Conservation (phyloP, 202 grass and related monocot species). For the Eragrostis tef region DNA sequence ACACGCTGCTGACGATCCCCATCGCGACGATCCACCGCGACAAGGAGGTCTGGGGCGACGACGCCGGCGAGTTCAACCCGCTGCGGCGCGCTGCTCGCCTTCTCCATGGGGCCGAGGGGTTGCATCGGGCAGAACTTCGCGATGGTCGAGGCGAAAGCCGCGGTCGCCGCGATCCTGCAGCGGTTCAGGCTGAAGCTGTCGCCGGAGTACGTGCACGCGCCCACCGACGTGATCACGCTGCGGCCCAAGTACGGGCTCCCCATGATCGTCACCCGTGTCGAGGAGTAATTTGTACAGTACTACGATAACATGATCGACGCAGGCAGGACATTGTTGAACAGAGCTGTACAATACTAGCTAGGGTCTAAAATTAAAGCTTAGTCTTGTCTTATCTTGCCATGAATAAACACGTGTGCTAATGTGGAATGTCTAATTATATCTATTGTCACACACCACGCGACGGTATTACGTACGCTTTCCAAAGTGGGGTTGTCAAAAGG, state of each 20-base stretch:
- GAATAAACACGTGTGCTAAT: too few relatives aligned
- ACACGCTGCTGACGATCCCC: constrained; percentile 31
- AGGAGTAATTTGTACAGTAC: not conserved
- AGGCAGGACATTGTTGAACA: too few relatives aligned
- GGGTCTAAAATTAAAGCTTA: too few relatives aligned
- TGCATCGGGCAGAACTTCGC: constrained; percentile 68
- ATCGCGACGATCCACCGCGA: constrained; percentile 50
- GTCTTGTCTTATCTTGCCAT: too few relatives aligned
- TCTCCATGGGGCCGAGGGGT: constrained; percentile 53
- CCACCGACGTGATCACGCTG: constrained; percentile 46
- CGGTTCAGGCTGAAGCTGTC: constrained; percentile 48
- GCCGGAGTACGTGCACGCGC: constrained; percentile 58
- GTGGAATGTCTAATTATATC: too few relatives aligned
- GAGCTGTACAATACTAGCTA: too few relatives aligned
- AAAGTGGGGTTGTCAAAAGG: too few relatives aligned
- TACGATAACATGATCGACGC: too few relatives aligned
- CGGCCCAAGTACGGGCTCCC: constrained; percentile 56
- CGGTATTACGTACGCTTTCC: too few relatives aligned
- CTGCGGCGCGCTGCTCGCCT: constrained; percentile 45
- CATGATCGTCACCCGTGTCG: constrained; percentile 22
- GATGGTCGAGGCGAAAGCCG: constrained; percentile 50
- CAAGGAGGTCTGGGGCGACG: constrained; percentile 52
- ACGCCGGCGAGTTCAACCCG: constrained; percentile 52
- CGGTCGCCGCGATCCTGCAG: constrained; percentile 47
- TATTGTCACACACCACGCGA: too few relatives aligned